Evolutionary conservation across 2,329 filamentous ascomycete genomes (phyloP).

Genomic region (Aspergillus piperis): DNA sequence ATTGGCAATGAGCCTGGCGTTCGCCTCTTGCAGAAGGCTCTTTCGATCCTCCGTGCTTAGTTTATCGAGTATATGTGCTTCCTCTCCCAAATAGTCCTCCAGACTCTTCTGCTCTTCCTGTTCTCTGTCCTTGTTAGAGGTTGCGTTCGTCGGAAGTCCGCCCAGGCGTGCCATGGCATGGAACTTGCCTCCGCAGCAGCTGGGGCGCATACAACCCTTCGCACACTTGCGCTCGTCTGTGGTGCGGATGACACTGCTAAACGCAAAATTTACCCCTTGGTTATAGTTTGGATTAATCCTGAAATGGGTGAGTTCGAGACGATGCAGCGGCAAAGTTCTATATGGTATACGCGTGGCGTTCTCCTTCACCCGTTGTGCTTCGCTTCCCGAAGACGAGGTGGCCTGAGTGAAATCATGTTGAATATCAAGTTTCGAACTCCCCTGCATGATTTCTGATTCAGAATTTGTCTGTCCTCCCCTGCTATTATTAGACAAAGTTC

Average conservation of each 20-base stretch:
- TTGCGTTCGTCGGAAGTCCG: conserved; percentile 32
- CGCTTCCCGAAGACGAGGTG: not conserved
- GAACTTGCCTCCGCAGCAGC: conserved; percentile 76
- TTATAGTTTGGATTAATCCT: conserved; percentile 76
- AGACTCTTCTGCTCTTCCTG: conserved; percentile 35
- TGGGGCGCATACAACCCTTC: conserved; percentile 70
- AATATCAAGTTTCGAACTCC: not conserved
- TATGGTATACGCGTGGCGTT: conserved; percentile 48
- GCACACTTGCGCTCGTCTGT: conserved; percentile 69
- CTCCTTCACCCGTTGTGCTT: conserved; percentile 10
- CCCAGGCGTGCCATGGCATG: conserved; percentile 60
- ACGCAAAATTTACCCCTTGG: conserved; percentile 71
- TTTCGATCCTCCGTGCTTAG: conserved; percentile 65
- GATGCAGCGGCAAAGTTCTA: conserved; percentile 58
- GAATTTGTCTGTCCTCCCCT: not conserved
- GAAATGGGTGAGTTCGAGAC: conserved; percentile 71
- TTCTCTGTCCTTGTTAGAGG: conserved; percentile 22
- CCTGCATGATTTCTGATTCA: not conserved
- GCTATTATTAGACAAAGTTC: not conserved
- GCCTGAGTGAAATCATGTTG: not conserved
- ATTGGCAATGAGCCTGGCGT: conserved; percentile 71
- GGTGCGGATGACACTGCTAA: conserved; percentile 70
- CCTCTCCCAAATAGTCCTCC: conserved; percentile 58
- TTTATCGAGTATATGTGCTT: conserved; percentile 34
- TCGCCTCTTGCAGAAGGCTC: conserved; percentile 72